Evolutionary conservation across 192 early-diverging fungal species (phyloP).

Genomic region (Powellomyces hirtus): DNA sequence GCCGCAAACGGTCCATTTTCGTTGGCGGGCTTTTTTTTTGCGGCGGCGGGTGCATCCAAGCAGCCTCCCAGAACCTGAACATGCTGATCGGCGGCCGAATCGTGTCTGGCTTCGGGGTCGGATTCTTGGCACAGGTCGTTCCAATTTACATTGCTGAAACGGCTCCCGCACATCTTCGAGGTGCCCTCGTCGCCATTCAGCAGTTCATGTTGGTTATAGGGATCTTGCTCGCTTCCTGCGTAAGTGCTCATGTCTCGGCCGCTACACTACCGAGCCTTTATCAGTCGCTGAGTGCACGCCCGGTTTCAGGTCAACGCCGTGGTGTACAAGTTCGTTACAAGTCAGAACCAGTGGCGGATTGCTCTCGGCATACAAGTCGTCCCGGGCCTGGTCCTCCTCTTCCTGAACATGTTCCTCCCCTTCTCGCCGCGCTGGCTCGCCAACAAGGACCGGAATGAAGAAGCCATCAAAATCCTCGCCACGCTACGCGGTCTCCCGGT

Average conservation of each 20-base stretch:
- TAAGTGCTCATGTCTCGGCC: no score
- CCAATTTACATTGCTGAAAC: constrained; percentile 67
- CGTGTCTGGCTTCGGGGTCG: constrained; percentile 76
- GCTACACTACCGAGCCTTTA: constrained; percentile 43
- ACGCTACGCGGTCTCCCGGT: constrained; percentile 40
- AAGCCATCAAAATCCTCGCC: constrained; percentile 37
- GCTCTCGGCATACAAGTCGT: constrained; percentile 78
- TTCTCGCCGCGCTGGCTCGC: constrained; percentile 56
- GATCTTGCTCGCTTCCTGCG: constrained; percentile 31
- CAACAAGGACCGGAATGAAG: constrained; percentile 38
- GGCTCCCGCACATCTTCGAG: constrained; percentile 77
- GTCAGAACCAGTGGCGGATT: constrained; percentile 67
- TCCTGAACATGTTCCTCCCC: constrained; percentile 71
- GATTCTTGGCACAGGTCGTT: constrained; percentile 45
- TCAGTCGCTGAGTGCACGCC: no score
- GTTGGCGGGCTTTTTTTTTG: constrained; percentile 55
- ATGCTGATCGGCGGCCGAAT: constrained; percentile 76
- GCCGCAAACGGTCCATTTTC: constrained; percentile 33
- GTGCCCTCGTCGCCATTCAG: constrained; percentile 77
- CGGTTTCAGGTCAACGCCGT: constrained; percentile 44
- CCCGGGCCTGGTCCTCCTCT: constrained; percentile 68
- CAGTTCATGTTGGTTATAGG: constrained; percentile 93
- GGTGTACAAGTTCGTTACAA: constrained; percentile 18
- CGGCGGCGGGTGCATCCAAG: constrained; percentile 71
- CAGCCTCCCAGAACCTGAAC: constrained; percentile 44